Conservation (phyloP, 2,329 filamentous ascomycete genomes). For the Arthrobotrys entomopaga region DNA sequence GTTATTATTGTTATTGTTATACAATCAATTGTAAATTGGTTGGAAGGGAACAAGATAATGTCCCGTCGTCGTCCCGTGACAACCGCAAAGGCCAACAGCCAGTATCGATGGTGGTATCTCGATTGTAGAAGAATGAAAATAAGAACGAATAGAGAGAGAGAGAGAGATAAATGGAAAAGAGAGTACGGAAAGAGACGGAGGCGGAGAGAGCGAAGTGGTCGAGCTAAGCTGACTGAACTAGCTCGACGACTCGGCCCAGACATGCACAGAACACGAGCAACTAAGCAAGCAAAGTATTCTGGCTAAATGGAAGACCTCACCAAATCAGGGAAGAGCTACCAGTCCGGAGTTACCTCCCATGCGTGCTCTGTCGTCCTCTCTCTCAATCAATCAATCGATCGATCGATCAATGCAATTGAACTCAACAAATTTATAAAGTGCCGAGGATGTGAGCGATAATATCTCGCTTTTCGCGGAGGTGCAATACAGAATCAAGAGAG, state of each 20-base stretch:
- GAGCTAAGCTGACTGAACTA: background rate
- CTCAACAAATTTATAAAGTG: background rate
- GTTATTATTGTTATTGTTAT: no score
- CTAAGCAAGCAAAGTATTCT: slow-evolving; percentile 13
- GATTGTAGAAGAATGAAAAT: background rate
- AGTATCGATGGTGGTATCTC: background rate
- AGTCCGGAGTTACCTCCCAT: background rate
- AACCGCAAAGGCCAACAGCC: background rate
- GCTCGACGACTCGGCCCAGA: background rate
- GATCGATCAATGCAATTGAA: slow-evolving; percentile 1
- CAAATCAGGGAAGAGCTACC: slow-evolving; percentile 20
- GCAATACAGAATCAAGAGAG: background rate
- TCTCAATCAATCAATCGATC: background rate
- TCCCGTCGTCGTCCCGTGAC: slow-evolving; percentile 32
- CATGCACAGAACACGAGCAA: no score
- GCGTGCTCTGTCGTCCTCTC: background rate
- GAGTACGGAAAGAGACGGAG: slow-evolving; percentile 48
- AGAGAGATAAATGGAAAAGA: background rate
- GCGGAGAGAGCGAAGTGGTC: background rate
- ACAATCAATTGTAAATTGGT: background rate
- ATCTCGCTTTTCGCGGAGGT: background rate
- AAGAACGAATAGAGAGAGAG: slow-evolving; percentile 1
- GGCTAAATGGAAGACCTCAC: slow-evolving; percentile 35
- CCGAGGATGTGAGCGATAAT: background rate
- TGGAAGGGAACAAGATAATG: background rate